Evolutionary conservation across 345 rosid species (phyloP), one percentile per base, ranked within the genome.

Genomic region (Eucalyptus marginata): DNA sequence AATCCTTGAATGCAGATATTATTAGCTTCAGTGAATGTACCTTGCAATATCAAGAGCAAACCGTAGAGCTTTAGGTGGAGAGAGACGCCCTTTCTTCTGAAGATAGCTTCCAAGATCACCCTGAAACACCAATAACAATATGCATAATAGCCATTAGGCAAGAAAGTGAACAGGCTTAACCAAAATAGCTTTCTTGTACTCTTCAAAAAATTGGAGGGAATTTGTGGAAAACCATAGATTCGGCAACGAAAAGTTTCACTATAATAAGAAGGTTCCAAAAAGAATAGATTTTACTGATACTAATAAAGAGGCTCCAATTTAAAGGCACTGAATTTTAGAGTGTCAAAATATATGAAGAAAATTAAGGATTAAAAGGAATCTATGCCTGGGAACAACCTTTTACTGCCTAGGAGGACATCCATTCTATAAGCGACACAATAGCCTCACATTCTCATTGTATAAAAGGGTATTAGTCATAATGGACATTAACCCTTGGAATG

Each of bases 11-110:
- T 76, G 83, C 83, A 76, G 83, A 76, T 76, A 43, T 43, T 40
- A 43, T 76, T 76, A 76, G 47, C 46, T 76, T 76, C 43, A 76
- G 47, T 68, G 85, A 22, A 91, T 94, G 85, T 93, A 93, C 99
- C 99, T 96, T 86, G 99, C 99, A 91, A 98, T 93, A 87, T 98
- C 99, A 86, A 94, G 97, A 89, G 98, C 94, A 92, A 95, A 96
- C 94, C 97, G 93, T 89, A 97, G 87, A 89, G 91, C 93, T 94
- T 96, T 98, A 84, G 98, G 92, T 51, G 93, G 97, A 88, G 99
- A 94, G 54, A 96, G 93, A 87, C 98, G 99, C 88, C 99, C 96
- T 93, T 98, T 98, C 94, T 94, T 96, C 88, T 94, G 97, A 90
- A 98, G 94, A 92, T 98, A 98, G 86, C 91, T 91, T 88, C 93